Evolutionary conservation across 2,329 filamentous ascomycete genomes (phyloP).

Genomic region (Penicillium sumatraense): DNA sequence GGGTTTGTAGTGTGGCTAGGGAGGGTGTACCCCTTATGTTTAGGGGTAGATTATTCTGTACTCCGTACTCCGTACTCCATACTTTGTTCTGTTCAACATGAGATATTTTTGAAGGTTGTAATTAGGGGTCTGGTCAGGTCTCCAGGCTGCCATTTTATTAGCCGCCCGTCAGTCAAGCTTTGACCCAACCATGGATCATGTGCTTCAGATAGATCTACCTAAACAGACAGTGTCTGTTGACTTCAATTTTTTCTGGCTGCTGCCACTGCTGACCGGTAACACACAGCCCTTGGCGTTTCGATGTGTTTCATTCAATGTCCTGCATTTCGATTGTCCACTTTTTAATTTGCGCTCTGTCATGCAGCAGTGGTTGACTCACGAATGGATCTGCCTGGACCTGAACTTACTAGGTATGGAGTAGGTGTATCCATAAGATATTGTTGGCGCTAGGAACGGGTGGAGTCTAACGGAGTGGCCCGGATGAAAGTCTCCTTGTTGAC

Average conservation of each 20-base stretch:
- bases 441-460: constrained; percentile 8
- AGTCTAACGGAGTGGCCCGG: constrained; percentile 1
- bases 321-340: background rate
- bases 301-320: background rate
- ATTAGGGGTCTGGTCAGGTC: background rate
- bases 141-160: background rate
- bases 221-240: no score
- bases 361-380: background rate
- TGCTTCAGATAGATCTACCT: no score
- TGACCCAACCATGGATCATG: background rate
- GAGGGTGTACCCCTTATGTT: no score
- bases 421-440: constrained; percentile 6
- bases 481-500: background rate
- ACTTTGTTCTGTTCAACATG: background rate
- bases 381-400: constrained; percentile 22
- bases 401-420: no score
- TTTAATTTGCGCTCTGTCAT: background rate
- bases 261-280: background rate
- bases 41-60: no score
- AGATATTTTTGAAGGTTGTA: background rate
- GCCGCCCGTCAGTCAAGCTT: background rate
- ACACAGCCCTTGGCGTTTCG: background rate
- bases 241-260: no score
- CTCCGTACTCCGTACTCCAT: background rate
- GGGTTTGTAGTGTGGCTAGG: no score